These are phyloP conservation scores for Aspergillus mulundensis DNA, from an alignment of 495 filamentous ascomycete genomes.

Conservation along the genomic window DNA sequence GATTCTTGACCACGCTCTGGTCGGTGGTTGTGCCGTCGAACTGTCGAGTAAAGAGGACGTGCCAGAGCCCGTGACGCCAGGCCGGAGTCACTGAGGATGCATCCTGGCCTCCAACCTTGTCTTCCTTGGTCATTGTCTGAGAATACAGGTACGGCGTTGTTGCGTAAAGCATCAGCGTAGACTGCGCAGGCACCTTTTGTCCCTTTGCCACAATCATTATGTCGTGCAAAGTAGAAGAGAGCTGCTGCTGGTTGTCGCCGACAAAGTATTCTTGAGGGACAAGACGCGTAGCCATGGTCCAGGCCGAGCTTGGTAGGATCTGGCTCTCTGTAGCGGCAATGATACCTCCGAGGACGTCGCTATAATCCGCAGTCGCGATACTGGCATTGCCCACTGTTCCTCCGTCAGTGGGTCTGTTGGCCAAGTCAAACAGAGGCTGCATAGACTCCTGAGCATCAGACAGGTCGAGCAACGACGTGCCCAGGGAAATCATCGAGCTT, in stretches of 20 bases:
- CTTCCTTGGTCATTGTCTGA: constrained; percentile 4
- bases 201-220: not conserved
- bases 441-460: constrained; percentile 9
- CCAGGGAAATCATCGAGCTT: constrained; percentile 2
- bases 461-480: constrained; percentile 13
- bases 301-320: constrained; percentile 3
- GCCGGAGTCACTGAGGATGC: constrained; percentile 17
- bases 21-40: constrained; percentile 5
- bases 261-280: constrained; percentile 9
- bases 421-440: constrained; percentile 12
- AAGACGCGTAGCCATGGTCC: constrained; percentile 12
- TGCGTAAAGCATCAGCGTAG: constrained; percentile 1
- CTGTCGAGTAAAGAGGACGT: constrained; percentile 11
- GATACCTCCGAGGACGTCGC: not conserved
- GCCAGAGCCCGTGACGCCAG: constrained; percentile 19
- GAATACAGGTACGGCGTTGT: constrained; percentile 11
- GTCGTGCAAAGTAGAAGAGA: constrained; percentile 8
- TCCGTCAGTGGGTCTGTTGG: not conserved
- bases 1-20: constrained; percentile 1
- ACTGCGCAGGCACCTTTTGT: not conserved
- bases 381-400: constrained; percentile 5
- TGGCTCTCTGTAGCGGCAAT: not conserved
- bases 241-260: constrained; percentile 9
- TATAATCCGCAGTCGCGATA: not conserved
- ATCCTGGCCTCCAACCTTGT: constrained; percentile 11